Evolutionary conservation across 2,329 filamentous ascomycete genomes (phyloP), one percentile per base, ranked within the genome.

Genomic region (Pseudocercospora crystallina): DNA sequence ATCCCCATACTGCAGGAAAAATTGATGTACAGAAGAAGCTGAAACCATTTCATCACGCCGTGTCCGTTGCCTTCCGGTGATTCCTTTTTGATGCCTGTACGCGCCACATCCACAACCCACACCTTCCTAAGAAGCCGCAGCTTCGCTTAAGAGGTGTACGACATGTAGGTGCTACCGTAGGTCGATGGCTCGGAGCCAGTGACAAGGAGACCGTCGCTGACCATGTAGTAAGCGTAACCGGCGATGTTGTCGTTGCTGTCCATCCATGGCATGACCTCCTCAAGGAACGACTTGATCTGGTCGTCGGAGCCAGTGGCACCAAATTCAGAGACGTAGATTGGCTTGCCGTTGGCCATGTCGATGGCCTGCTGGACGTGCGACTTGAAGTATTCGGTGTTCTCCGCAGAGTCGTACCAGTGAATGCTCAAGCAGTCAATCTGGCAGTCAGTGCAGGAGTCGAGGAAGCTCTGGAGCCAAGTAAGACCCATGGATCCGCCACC

Each of bases 271-370:
- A 77, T 73, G 58, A 80, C 73, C 5, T 70, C 65, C 53, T 68
- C 49, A 51, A 86, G 69, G 74, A 84, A 84, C 32, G 54, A 54
- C 56, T 66, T 47, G 39, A 68, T 67, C 54, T 76, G 67, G 57
- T 76, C 66, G 17, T 74, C 70, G 35, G 68, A 56, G 51, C 74
- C 77, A 31, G 69, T 64, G 46, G 80, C 76, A 17, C 78, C 83
- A 58, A 86, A 86, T 75, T 87, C 84, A 49, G 82, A 85, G 49
- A 86, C 71, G 79, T 80, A 85, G 66, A 87, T 61, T n/a, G 66
- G 45, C 48, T 69, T 68, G 17, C 65, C 67, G 39, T 64, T 62
- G 31, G 63, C 65, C n/a, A 71, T 60, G 10, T 52, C 53, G 48
- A 71, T 69, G 26, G 74, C 72, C n/a, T 70, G 60, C 15, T 64